Percentiles rank a stretch among this genome's conserved stretches.
Conservation (phyloP, 306 rosid genomes). For the Lotus japonicus region DNA sequence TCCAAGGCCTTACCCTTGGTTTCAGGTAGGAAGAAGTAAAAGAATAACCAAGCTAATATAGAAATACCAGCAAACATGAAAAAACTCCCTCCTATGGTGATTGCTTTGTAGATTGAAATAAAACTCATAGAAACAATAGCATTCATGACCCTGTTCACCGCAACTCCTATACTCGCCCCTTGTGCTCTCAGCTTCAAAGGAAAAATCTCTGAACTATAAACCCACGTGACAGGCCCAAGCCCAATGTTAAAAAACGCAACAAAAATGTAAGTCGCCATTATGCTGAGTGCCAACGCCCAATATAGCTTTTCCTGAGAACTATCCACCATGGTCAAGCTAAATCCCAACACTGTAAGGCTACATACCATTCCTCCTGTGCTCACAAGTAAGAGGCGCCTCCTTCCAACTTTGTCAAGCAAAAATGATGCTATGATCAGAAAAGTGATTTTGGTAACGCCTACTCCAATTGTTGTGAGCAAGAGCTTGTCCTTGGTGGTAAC, state of each 20-base stretch:
- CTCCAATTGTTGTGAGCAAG: slow-evolving; percentile 54
- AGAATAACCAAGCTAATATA: slow-evolving; percentile 44
- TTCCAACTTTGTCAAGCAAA: slow-evolving; percentile 46
- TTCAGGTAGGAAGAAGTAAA: slow-evolving; percentile 58
- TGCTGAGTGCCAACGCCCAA: slow-evolving; percentile 52
- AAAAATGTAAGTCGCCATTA: slow-evolving; percentile 28
- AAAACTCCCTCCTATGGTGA: slow-evolving; percentile 63
- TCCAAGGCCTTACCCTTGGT: slow-evolving; percentile 67
- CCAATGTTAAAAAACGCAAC: slow-evolving; percentile 57
- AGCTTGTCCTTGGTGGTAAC: slow-evolving; percentile 42
- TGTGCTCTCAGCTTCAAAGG: slow-evolving; percentile 64
- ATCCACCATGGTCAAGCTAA: slow-evolving; percentile 45
- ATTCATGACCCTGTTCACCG: slow-evolving; percentile 54
- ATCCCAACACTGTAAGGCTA: slow-evolving; percentile 34
- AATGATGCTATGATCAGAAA: slow-evolving; percentile 42
- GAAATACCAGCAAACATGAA: slow-evolving; percentile 58
- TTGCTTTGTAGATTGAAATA: slow-evolving; percentile 48
- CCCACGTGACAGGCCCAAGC: slow-evolving; percentile 69
- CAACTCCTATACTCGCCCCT: slow-evolving; percentile 57
- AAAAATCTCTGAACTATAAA: slow-evolving; percentile 64
- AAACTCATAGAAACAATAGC: slow-evolving; percentile 53
- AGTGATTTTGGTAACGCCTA: slow-evolving; percentile 41
- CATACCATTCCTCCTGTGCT: slow-evolving; percentile 46
- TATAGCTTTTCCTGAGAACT: slow-evolving; percentile 1
- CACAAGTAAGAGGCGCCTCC: slow-evolving; percentile 39